Evolutionary conservation across 2,329 filamentous ascomycete genomes (phyloP), one percentile per base, ranked within the genome.

Genomic region (Pseudofabraea citricarpa): DNA sequence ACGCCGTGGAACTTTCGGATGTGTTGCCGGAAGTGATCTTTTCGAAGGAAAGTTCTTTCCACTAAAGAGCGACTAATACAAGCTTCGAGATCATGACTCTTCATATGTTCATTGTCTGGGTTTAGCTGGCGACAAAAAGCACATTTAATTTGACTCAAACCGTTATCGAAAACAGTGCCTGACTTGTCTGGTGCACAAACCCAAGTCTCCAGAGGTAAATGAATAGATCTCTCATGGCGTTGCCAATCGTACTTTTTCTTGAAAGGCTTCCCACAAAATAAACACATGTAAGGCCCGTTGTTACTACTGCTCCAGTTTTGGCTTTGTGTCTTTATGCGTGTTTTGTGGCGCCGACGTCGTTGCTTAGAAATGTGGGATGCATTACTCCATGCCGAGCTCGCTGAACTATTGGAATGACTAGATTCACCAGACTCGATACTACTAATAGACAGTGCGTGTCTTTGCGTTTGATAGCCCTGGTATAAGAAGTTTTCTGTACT

Each of bases 221-320:
- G 81, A 51, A 77, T 67, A 45, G 77, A 79, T 51, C 81, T 81
- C 56, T 86, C 82, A 57, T 86, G 82, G 41, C 82, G 67, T 53
- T 81, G 76, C 77, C 78, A 82, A 60, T 81, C 78, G 52, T 82
- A 75, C 58, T 81, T 81, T 9, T 77, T 81, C 49, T 75, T 66
- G 58, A 81, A 82, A 0, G 75, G 79, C 47, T 81, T 76, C 8
- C 77, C 79, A 58, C 78, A 82, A 66, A 82, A 81, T 44, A 77
- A 81, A 58, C 78, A 36, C 21, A 19, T 6, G 33, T 36, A 36
- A 6, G 15, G 12, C 3, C 26, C 26, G 15, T 3, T 4, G 15
- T 6, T 29, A 12, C 10, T 29, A 10, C 12, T 29, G 26, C 6
- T 29, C 15, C 15, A 10, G 15, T 29, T 10, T 12, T 6, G 26